phyloP scores from a whole-genome alignment of 345 rosid genomes.

The Kernera saxatilis region DNA sequence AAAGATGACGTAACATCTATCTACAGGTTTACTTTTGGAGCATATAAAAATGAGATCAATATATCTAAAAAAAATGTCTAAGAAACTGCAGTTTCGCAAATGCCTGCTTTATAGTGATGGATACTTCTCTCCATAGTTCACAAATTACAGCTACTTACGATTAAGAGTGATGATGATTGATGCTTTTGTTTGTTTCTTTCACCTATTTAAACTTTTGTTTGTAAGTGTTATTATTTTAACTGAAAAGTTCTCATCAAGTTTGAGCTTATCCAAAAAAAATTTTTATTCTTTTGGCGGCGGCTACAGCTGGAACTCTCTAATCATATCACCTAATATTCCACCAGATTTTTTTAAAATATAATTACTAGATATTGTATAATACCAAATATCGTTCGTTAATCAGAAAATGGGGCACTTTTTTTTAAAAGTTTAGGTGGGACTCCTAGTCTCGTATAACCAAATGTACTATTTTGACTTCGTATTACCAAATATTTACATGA shows the following conservation, averaged over 20 bases:
- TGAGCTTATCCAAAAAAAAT: conserved; percentile 8
- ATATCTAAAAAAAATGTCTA: too few relatives aligned
- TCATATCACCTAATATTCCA: conserved; percentile 24
- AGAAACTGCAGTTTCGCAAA: too few relatives aligned
- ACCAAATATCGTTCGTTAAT: neutral
- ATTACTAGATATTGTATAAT: neutral
- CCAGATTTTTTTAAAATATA: neutral
- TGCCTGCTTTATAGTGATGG: too few relatives aligned
- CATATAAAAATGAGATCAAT: too few relatives aligned
- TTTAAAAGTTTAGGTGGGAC: neutral
- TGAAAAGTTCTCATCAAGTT: neutral
- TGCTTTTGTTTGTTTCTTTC: neutral
- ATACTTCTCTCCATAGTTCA: too few relatives aligned
- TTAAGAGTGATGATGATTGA: neutral
- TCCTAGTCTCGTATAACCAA: neutral
- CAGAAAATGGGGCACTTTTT: neutral
- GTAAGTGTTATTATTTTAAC: neutral
- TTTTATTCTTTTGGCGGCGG: conserved; percentile 17
- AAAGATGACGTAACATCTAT: neutral
- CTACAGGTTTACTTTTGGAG: too few relatives aligned
- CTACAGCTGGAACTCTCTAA: conserved; percentile 17
- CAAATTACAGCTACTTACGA: too few relatives aligned
- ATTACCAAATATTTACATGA: neutral
- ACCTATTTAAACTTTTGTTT: neutral
- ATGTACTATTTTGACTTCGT: neutral